phyloP scores from a whole-genome alignment of 2,329 filamentous ascomycete genomes.

The Macroventuria anomochaeta region DNA sequence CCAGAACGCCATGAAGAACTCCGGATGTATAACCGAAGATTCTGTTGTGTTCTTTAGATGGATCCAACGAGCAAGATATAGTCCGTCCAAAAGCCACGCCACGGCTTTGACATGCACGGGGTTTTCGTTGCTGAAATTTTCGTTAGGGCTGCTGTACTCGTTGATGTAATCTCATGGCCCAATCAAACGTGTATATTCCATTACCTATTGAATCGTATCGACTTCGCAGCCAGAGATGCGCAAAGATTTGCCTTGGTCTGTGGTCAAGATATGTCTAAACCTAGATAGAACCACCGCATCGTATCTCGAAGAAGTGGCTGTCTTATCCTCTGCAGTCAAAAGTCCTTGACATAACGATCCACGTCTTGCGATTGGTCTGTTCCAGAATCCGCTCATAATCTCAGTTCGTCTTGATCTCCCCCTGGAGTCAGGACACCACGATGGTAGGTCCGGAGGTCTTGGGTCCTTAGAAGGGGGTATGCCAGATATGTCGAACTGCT shows the following conservation, averaged over 20 bases:
- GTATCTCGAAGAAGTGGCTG: background rate
- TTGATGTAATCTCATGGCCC: background rate
- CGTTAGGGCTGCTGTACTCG: background rate
- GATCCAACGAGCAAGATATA: background rate
- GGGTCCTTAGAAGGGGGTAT: background rate
- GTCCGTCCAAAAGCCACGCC: background rate
- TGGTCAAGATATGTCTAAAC: background rate
- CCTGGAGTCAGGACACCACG: constrained; percentile 7
- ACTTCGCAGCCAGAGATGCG: background rate
- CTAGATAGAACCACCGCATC: too few species aligned
- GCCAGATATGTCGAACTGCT: background rate
- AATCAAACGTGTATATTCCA: background rate
- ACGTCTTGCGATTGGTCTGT: background rate
- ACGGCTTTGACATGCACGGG: background rate
- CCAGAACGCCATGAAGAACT: constrained; percentile 5
- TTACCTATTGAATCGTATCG: constrained; percentile 1
- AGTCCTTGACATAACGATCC: background rate
- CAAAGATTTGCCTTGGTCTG: background rate
- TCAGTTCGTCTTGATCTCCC: background rate
- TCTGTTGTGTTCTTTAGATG: background rate
- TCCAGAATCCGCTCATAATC: too few species aligned
- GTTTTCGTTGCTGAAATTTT: background rate
- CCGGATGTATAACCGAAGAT: background rate
- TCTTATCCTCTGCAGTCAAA: background rate
- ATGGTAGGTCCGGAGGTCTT: background rate